Evolutionary conservation across 2,329 filamentous ascomycete species (phyloP).

Genomic region (Bertia moriformis): DNA sequence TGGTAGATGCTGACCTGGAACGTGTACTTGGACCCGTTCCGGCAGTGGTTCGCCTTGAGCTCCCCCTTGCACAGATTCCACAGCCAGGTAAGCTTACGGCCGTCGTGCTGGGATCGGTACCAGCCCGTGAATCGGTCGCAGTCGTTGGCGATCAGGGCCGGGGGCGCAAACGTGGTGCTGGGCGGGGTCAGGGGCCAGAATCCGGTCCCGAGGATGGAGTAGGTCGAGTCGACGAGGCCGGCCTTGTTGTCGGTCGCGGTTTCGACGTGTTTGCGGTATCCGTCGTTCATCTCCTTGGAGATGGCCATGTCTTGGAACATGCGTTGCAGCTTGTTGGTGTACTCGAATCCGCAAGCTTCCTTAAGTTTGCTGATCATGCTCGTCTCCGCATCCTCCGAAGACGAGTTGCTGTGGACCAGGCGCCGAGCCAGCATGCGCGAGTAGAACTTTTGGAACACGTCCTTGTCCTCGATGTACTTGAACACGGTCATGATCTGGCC

Average conservation of each 20-base stretch:
- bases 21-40: slow-evolving; percentile 80
- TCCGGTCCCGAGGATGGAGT: slow-evolving; percentile 84
- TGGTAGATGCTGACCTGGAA: slow-evolving; percentile 97
- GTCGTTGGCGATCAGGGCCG: slow-evolving; percentile 69
- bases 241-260: slow-evolving; percentile 54
- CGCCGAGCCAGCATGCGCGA: slow-evolving; percentile 91
- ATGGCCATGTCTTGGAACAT: slow-evolving; percentile 99
- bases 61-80: slow-evolving; percentile 98
- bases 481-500: slow-evolving; percentile 97
- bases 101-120: slow-evolving; percentile 92
- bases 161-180: slow-evolving; percentile 76
- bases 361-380: slow-evolving; percentile 99
- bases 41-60: slow-evolving; percentile 84
- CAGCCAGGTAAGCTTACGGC: slow-evolving; percentile 90
- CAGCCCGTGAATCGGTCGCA: slow-evolving; percentile 81
- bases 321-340: slow-evolving; percentile 96
- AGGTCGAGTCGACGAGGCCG: slow-evolving; percentile 67
- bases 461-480: slow-evolving; percentile 99
- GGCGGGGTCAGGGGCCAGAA: slow-evolving; percentile 91
- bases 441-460: slow-evolving; percentile 99
- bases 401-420: slow-evolving; percentile 85
- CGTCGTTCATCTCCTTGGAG: slow-evolving; percentile 86
- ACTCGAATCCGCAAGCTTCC: slow-evolving; percentile 95
- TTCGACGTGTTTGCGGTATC: slow-evolving; percentile 66
- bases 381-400: slow-evolving; percentile 91